Evolutionary conservation across 2,329 filamentous ascomycete genomes (phyloP).

Genomic region (Fusarium graminum): DNA sequence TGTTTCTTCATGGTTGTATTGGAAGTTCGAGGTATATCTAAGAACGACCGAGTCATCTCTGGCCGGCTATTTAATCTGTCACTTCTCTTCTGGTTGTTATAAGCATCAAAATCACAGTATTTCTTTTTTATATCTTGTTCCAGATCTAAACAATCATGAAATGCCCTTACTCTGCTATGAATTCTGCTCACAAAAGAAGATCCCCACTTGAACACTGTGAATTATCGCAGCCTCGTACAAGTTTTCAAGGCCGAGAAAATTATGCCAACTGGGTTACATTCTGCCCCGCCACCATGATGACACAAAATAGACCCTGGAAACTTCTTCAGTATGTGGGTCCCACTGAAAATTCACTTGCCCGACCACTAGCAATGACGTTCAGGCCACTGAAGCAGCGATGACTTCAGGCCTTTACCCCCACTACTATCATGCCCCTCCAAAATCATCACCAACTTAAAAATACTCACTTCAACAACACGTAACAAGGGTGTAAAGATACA

Average conservation of each 20-base stretch:
- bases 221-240: background rate
- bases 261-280: constrained; percentile 10
- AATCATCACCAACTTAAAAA: constrained; percentile 44
- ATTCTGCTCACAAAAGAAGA: background rate
- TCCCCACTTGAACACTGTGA: too few relatives aligned
- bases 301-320: constrained; percentile 40
- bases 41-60: background rate
- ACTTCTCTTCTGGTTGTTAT: background rate
- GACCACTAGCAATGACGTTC: constrained; percentile 37
- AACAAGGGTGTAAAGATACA: background rate
- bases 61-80: background rate
- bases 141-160: too few relatives aligned
- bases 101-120: too few relatives aligned
- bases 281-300: constrained; percentile 46
- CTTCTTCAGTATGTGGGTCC: constrained; percentile 46
- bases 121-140: too few relatives aligned
- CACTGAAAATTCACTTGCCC: constrained; percentile 43
- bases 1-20: background rate
- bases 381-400: constrained; percentile 47
- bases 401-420: constrained; percentile 49
- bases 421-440: constrained; percentile 49
- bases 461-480: constrained; percentile 26
- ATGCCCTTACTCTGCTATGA: background rate
- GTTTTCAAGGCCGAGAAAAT: constrained; percentile 8
- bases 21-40: background rate